These are phyloP conservation scores for Candida coleopterorum DNA, from an alignment of 805 yeast genomes.

Conservation along the genomic window DNA sequence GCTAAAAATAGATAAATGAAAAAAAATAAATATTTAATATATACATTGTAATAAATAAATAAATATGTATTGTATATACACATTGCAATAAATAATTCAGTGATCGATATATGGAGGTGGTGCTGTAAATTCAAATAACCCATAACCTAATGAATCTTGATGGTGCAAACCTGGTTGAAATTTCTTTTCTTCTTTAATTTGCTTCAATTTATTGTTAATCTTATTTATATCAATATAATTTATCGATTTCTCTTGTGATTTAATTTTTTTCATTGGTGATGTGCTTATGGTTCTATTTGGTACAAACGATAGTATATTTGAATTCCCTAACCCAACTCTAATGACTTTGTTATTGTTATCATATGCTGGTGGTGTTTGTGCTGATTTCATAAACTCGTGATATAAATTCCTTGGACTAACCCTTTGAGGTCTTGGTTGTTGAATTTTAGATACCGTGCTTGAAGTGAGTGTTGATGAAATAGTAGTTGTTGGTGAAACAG, in stretches of 20 bases:
- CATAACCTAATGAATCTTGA: conserved; percentile 3
- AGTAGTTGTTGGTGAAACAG: conserved; percentile 2
- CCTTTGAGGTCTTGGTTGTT: conserved; percentile 9
- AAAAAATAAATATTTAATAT: neutral
- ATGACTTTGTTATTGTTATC: conserved; percentile 8
- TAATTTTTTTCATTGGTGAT: conserved; percentile 22
- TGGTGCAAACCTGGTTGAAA: neutral
- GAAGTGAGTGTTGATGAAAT: conserved; percentile 2
- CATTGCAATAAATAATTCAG: too few species aligned
- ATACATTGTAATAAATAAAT: too few species aligned
- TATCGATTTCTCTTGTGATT: conserved; percentile 9
- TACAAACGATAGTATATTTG: conserved; percentile 26
- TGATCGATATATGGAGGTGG: conserved; percentile 11
- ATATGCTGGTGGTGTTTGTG: conserved; percentile 18
- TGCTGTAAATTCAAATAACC: conserved; percentile 10
- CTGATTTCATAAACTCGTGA: conserved; percentile 4
- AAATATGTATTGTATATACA: too few species aligned
- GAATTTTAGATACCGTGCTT: conserved; percentile 3
- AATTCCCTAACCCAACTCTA: conserved; percentile 37
- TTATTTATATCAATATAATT: conserved; percentile 13
- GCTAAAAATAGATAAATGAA: neutral
- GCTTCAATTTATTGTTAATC: conserved; percentile 15
- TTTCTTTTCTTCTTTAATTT: conserved; percentile 10
- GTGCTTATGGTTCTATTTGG: conserved; percentile 17
- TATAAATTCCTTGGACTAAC: conserved; percentile 3